Conservation (phyloP, 2,329 filamentous ascomycete species). For the Emergomyces orientalis region DNA sequence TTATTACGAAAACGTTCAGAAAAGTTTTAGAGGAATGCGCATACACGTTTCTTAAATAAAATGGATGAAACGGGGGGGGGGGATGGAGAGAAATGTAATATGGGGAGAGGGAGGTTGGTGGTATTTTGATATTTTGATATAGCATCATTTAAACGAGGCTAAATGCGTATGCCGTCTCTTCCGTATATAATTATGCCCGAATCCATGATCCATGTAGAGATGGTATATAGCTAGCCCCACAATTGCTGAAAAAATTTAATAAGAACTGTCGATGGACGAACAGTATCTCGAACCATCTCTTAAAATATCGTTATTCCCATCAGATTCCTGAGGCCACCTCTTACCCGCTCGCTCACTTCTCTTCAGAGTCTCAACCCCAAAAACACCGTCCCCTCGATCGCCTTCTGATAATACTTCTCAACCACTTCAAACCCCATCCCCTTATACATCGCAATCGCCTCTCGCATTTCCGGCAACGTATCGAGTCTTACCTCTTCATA, state of each 20-base stretch:
- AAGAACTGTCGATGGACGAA: neutral
- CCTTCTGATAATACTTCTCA: constrained; percentile 48
- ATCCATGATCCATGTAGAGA: neutral
- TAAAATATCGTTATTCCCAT: too few species aligned
- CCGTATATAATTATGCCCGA: neutral
- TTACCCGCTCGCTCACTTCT: neutral
- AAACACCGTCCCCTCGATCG: constrained; percentile 46
- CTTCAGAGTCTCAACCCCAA: constrained; percentile 30
- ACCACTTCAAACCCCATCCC: constrained; percentile 45
- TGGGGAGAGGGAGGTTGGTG: neutral
- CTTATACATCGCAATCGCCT: constrained; percentile 43
- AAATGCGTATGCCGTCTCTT: neutral
- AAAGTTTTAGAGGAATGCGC: neutral
- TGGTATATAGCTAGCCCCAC: neutral
- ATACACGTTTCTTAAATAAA: neutral
- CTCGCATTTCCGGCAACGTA: constrained; percentile 45
- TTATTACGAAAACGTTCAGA: neutral
- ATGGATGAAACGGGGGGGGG: neutral
- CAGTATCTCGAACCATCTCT: neutral
- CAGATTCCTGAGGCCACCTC: neutral
- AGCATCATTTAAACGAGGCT: neutral
- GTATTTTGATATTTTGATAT: neutral
- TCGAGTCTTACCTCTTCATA: constrained; percentile 49
- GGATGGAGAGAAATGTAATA: neutral
- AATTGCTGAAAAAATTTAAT: neutral